Evolutionary conservation across 495 filamentous ascomycete species (phyloP).

Genomic region (Neurospora sp.): DNA sequence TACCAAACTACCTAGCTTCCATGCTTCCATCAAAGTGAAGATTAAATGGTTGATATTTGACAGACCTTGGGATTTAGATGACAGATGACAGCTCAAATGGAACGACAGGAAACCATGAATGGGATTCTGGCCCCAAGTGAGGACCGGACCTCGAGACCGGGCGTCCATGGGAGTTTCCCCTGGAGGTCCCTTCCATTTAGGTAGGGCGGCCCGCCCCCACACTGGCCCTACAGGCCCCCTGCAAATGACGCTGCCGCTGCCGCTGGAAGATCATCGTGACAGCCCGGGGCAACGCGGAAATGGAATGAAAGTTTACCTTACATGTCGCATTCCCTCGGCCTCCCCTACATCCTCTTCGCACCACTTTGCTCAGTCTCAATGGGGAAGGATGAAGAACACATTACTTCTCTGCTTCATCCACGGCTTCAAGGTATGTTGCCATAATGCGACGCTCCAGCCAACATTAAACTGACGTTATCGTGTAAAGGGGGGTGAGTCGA

Average conservation of each 20-base stretch:
- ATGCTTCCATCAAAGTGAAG: not conserved
- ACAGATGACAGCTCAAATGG: not conserved
- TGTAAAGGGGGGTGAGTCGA: conserved; percentile 72
- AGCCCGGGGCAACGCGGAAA: not conserved
- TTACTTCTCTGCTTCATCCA: conserved; percentile 89
- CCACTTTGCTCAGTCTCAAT: conserved; percentile 10
- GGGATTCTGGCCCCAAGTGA: not conserved
- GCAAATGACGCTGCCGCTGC: not conserved
- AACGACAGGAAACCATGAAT: not conserved
- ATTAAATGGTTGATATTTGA: not conserved
- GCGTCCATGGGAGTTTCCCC: not conserved
- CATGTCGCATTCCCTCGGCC: not conserved
- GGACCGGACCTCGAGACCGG: not conserved
- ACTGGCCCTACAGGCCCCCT: not conserved
- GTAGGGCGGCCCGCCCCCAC: not conserved
- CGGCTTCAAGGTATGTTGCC: conserved; percentile 74
- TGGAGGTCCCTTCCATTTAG: not conserved
- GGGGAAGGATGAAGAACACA: conserved; percentile 70
- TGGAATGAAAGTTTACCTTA: not conserved
- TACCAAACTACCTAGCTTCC: not conserved
- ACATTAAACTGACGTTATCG: not conserved
- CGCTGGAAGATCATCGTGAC: not conserved
- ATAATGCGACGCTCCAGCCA: not conserved
- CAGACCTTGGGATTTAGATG: not conserved
- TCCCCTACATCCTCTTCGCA: not conserved